phyloP scores from a whole-genome alignment of 208 protist genomes.

The Trypanosoma platydactyli region DNA sequence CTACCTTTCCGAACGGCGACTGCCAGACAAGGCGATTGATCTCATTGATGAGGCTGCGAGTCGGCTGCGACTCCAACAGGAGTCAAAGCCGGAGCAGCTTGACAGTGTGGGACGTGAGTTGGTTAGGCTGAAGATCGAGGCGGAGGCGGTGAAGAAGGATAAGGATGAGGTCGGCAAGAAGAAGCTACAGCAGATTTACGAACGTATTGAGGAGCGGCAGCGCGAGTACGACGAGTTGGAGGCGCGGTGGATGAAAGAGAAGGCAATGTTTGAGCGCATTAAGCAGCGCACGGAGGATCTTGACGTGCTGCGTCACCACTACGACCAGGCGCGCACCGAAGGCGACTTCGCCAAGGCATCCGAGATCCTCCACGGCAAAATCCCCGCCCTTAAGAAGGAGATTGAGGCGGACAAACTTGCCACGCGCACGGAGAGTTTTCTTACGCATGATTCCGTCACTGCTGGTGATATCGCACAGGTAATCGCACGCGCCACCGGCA shows the following conservation, averaged over 20 bases:
- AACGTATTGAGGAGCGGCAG: constrained; percentile 70
- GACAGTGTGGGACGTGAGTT: constrained; percentile 94
- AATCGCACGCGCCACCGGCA: constrained; percentile 97
- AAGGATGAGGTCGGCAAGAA: constrained; percentile 90
- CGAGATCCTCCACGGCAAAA: constrained; percentile 79
- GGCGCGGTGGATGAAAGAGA: constrained; percentile 85
- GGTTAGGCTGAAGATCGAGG: constrained; percentile 92
- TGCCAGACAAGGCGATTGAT: constrained; percentile 99
- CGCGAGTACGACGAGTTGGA: constrained; percentile 87
- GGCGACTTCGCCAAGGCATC: constrained; percentile 78
- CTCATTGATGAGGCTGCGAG: constrained; percentile 97
- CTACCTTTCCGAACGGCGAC: constrained; percentile 96
- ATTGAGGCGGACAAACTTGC: constrained; percentile 80
- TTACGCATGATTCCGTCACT: constrained; percentile 95
- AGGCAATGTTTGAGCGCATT: constrained; percentile 85
- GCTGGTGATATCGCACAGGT: constrained; percentile 94
- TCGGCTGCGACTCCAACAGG: constrained; percentile 91
- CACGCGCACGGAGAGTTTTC: constrained; percentile 92
- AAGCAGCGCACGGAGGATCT: constrained; percentile 92
- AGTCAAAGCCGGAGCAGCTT: constrained; percentile 95
- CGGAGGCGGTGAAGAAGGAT: constrained; percentile 93
- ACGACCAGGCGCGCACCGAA: constrained; percentile 77
- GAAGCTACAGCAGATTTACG: constrained; percentile 74
- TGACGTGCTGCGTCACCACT: constrained; percentile 76
- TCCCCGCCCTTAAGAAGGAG: constrained; percentile 84